phyloP scores from a whole-genome alignment of 2,329 filamentous ascomycete species.

The Pseudocercospora fuligena region DNA sequence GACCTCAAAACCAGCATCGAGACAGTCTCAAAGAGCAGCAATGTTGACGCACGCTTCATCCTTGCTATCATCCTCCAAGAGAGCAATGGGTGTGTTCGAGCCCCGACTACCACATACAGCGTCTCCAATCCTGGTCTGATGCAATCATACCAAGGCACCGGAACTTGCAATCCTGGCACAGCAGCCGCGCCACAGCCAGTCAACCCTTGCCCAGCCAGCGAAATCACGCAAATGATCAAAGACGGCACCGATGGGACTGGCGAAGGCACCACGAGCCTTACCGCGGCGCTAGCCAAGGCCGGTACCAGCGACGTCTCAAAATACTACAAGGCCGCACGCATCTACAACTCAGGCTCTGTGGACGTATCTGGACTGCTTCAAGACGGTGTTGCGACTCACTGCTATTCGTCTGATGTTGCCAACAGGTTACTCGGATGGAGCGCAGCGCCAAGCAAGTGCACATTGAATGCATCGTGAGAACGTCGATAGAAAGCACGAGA shows the following conservation, averaged over 20 bases:
- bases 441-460: constrained; percentile 4
- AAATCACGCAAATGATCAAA: constrained; percentile 45
- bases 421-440: constrained; percentile 20
- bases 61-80: constrained; percentile 51
- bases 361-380: neutral
- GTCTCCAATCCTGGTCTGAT: constrained; percentile 52
- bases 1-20: constrained; percentile 46
- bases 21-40: constrained; percentile 36
- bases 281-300: constrained; percentile 32
- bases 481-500: neutral
- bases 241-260: constrained; percentile 50
- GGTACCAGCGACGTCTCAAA: constrained; percentile 41
- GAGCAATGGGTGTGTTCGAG: constrained; percentile 51
- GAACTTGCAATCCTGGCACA: constrained; percentile 39
- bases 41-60: constrained; percentile 47
- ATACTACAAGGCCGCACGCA: constrained; percentile 52
- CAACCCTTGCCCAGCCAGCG: constrained; percentile 45
- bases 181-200: constrained; percentile 30
- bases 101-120: constrained; percentile 46
- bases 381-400: constrained; percentile 9
- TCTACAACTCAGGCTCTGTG: constrained; percentile 53
- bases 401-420: constrained; percentile 23
- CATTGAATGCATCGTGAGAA: neutral
- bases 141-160: constrained; percentile 48
- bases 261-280: constrained; percentile 47